phyloP scores from a whole-genome alignment of 192 early-diverging fungal genomes.

The Coemansia sp. region DNA sequence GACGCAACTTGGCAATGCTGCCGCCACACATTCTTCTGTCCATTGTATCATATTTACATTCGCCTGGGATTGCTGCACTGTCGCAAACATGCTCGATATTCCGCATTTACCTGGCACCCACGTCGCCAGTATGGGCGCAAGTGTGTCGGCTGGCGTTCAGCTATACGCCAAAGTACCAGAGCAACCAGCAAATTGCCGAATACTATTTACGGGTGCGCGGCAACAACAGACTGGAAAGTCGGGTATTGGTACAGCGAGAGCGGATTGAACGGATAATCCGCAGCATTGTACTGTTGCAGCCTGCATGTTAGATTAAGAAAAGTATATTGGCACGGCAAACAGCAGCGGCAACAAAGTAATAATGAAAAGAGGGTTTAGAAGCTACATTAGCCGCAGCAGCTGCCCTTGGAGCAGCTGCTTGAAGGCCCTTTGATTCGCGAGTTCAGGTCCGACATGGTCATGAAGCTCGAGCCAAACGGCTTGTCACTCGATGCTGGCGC shows the following conservation, averaged over 20 bases:
- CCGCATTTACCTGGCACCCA: slow-evolving; percentile 27
- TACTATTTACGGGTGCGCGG: slow-evolving; percentile 50
- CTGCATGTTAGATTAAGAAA: neutral
- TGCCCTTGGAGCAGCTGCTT: slow-evolving; percentile 10
- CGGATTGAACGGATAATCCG: slow-evolving; percentile 35
- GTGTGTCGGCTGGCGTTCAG: slow-evolving; percentile 28
- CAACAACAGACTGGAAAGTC: slow-evolving; percentile 31
- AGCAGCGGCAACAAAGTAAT: neutral
- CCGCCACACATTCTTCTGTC: slow-evolving; percentile 37
- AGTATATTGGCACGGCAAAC: neutral
- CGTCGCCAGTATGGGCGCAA: slow-evolving; percentile 37
- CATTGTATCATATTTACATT: slow-evolving; percentile 30
- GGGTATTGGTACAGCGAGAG: slow-evolving; percentile 35
- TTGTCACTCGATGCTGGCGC: slow-evolving; percentile 14
- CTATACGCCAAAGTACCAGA: slow-evolving; percentile 28
- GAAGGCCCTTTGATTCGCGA: slow-evolving; percentile 22
- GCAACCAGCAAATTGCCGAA: slow-evolving; percentile 40
- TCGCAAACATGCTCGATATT: slow-evolving; percentile 42
- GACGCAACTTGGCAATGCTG: slow-evolving; percentile 17
- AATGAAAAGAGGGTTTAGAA: slow-evolving; percentile 4
- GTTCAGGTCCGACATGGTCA: slow-evolving; percentile 30
- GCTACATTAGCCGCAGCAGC: slow-evolving; percentile 40
- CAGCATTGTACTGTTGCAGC: slow-evolving; percentile 16
- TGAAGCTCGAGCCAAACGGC: slow-evolving; percentile 29
- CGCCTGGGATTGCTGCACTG: slow-evolving; percentile 16